Percentiles rank a stretch among this genome's conserved stretches.
Conservation (phyloP, 768 basidiomycete genomes). For the Boletellus sp. region DNA sequence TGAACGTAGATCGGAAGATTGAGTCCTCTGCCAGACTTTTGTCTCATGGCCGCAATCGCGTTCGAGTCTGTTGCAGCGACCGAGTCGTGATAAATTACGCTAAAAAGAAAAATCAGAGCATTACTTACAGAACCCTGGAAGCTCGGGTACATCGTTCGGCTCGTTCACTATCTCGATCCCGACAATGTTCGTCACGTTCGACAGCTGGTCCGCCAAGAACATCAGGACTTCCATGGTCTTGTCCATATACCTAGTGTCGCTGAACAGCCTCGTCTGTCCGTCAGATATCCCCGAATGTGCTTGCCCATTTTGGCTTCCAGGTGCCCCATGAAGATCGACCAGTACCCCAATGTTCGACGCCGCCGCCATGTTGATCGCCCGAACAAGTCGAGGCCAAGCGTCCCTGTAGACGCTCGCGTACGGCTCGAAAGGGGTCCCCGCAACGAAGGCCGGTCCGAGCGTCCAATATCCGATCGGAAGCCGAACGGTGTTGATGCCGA, state of each 20-base stretch:
- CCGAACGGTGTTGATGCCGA: slow-evolving; percentile 60
- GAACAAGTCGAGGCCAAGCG: slow-evolving; percentile 35
- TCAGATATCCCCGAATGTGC: slow-evolving; percentile 36
- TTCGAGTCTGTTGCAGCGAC: slow-evolving; percentile 10
- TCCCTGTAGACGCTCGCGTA: slow-evolving; percentile 42
- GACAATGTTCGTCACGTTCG: slow-evolving; percentile 47
- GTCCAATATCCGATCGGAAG: slow-evolving; percentile 60
- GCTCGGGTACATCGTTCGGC: slow-evolving; percentile 43
- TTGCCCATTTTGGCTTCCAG: slow-evolving; percentile 45
- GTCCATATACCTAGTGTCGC: slow-evolving; percentile 31
- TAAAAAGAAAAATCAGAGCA: not conserved
- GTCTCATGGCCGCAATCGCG: slow-evolving; percentile 21
- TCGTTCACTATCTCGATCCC: slow-evolving; percentile 61
- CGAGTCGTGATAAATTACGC: not conserved
- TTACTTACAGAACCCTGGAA: slow-evolving; percentile 38
- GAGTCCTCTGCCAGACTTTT: slow-evolving; percentile 18
- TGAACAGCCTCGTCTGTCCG: slow-evolving; percentile 38
- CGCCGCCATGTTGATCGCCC: slow-evolving; percentile 42
- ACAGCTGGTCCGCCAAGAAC: slow-evolving; percentile 30
- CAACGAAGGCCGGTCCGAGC: slow-evolving; percentile 27
- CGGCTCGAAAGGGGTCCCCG: slow-evolving; percentile 36
- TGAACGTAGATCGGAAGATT: slow-evolving; percentile 63
- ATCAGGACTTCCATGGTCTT: slow-evolving; percentile 42
- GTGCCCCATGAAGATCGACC: slow-evolving; percentile 52
- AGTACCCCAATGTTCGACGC: slow-evolving; percentile 44